Conservation (phyloP, 305 asterid genomes). For the Solanum aculeatissimum region DNA sequence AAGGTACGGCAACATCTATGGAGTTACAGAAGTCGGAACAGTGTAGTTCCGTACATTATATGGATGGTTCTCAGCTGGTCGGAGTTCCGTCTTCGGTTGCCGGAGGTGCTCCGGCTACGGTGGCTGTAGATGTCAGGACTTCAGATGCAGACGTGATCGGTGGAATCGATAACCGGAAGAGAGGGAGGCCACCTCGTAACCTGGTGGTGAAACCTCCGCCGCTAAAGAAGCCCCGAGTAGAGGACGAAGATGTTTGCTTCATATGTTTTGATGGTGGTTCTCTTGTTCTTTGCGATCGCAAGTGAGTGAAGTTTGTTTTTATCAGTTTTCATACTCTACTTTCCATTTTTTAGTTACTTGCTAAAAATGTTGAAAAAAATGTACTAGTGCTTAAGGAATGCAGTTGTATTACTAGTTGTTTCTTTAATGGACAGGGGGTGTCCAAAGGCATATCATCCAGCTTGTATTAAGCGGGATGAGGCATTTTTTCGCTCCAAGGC, state of each 20-base stretch:
- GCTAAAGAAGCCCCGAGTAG: constrained; percentile 19
- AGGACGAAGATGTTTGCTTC: constrained; percentile 43
- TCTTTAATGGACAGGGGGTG: constrained; percentile 31
- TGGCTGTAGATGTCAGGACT: constrained; percentile 12
- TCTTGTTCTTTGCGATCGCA: constrained; percentile 43
- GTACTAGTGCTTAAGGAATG: neutral
- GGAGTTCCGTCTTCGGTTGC: constrained; percentile 14
- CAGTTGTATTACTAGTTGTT: constrained; percentile 4
- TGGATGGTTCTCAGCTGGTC: constrained; percentile 15
- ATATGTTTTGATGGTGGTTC: constrained; percentile 48
- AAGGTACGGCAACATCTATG: constrained; percentile 13
- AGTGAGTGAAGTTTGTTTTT: constrained; percentile 16
- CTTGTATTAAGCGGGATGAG: constrained; percentile 46
- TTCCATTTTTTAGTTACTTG: neutral
- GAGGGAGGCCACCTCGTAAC: constrained; percentile 71
- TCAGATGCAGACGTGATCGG: constrained; percentile 9
- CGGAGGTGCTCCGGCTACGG: constrained; percentile 7
- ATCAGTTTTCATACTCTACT: neutral
- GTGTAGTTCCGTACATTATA: constrained; percentile 11
- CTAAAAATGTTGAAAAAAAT: neutral
- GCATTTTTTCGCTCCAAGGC: constrained; percentile 36
- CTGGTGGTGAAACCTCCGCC: constrained; percentile 40
- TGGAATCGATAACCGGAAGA: constrained; percentile 42
- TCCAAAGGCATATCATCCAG: constrained; percentile 47
- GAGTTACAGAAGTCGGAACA: constrained; percentile 6